Evolutionary conservation across 2,329 filamentous ascomycete genomes (phyloP).

Genomic region (Dothideomycetes sp.): DNA sequence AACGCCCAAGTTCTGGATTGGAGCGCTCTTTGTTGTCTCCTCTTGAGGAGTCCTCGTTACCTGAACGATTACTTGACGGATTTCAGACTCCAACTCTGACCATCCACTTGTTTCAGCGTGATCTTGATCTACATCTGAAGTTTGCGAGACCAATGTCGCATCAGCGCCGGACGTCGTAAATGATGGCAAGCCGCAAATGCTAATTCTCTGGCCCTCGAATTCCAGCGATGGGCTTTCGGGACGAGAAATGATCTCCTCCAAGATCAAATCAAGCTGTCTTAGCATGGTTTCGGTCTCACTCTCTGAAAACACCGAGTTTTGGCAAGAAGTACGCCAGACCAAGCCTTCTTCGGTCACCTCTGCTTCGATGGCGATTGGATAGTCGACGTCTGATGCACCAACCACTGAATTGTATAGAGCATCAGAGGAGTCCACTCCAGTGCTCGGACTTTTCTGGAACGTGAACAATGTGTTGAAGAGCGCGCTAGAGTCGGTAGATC

Average conservation of each 20-base stretch:
- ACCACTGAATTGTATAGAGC: constrained; percentile 51
- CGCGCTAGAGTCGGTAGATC: background rate
- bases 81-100: constrained; percentile 24
- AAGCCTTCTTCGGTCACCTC: constrained; percentile 48
- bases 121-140: background rate
- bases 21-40: constrained; percentile 50
- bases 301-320: constrained; percentile 42
- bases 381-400: constrained; percentile 61
- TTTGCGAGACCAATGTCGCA: background rate
- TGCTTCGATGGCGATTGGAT: constrained; percentile 72
- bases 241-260: constrained; percentile 44
- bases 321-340: constrained; percentile 63
- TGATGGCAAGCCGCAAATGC: constrained; percentile 52
- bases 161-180: background rate
- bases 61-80: constrained; percentile 36
- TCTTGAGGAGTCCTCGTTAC: constrained; percentile 50
- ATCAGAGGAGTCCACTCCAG: constrained; percentile 8
- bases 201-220: constrained; percentile 42
- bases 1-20: constrained; percentile 73
- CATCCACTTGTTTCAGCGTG: constrained; percentile 11
- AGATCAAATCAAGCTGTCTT: constrained; percentile 45
- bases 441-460: constrained; percentile 46
- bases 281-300: constrained; percentile 42
- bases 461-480: constrained; percentile 58
- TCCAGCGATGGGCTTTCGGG: constrained; percentile 42